Percentiles rank a stretch among this genome's conserved stretches.
Conservation (phyloP, 2,329 filamentous ascomycete genomes). For the Penicillium brevicompactum region DNA sequence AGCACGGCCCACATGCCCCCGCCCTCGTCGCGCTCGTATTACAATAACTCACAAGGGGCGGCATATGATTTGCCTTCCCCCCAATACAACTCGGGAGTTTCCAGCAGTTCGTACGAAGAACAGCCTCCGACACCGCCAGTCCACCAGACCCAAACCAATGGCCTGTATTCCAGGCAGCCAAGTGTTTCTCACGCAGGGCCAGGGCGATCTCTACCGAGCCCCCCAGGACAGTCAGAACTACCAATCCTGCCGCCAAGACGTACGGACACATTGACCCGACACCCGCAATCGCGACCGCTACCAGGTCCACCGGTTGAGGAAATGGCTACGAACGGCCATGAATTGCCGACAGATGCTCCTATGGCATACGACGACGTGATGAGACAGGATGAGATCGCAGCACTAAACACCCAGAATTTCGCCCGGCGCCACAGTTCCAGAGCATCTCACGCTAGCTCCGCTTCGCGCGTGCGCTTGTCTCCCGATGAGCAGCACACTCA, state of each 20-base stretch:
- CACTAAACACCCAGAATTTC: slow-evolving; percentile 40
- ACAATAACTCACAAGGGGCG: slow-evolving; percentile 24
- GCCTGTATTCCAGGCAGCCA: slow-evolving; percentile 27
- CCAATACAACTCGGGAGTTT: slow-evolving; percentile 20
- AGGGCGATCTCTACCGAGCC: slow-evolving; percentile 46
- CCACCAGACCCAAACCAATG: slow-evolving; percentile 31
- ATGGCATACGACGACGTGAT: slow-evolving; percentile 59
- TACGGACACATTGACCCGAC: slow-evolving; percentile 56
- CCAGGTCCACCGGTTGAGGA: slow-evolving; percentile 58
- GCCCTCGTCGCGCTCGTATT: slow-evolving; percentile 26
- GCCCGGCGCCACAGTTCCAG: slow-evolving; percentile 29
- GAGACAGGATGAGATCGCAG: slow-evolving; percentile 58
- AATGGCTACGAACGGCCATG: slow-evolving; percentile 19
- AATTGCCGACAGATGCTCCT: neutral
- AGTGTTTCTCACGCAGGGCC: slow-evolving; percentile 34
- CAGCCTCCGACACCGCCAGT: slow-evolving; percentile 38
- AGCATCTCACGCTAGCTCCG: slow-evolving; percentile 23
- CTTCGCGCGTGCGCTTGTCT: slow-evolving; percentile 33
- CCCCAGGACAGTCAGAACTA: slow-evolving; percentile 55
- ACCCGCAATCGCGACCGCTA: slow-evolving; percentile 61
- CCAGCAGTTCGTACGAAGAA: slow-evolving; percentile 26
- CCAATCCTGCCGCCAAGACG: slow-evolving; percentile 53
- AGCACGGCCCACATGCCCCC: slow-evolving; percentile 17
- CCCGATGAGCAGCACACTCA: slow-evolving; percentile 50
- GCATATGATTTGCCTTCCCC: slow-evolving; percentile 28